Evolutionary conservation across 2,329 filamentous ascomycete genomes (phyloP), one percentile per base, ranked within the genome.

Genomic region (Xylaria digitata): DNA sequence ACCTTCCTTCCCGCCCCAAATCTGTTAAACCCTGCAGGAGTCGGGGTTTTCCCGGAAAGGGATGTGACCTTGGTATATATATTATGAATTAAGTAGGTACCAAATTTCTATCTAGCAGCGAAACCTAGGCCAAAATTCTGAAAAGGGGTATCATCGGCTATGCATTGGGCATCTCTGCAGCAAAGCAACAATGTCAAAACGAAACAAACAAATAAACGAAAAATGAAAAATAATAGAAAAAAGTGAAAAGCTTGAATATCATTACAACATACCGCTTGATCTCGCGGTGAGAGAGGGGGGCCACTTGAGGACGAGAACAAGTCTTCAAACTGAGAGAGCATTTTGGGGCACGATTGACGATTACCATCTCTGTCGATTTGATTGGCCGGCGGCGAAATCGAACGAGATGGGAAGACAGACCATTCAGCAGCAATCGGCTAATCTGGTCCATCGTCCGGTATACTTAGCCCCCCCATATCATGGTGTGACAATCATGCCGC

Each of bases 71-170:
- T 37, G 11, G 34, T 40, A 40, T 34, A 40, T 34, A 17, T 63
- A 69, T 69, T 70, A 67, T 45, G 37, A 68, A 40, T 40, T 40
- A 40, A 15, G 37, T 40, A 40, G 37, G 37, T 73, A 70, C 71
- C 62, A 72, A 30, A 67, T 70, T 74, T 67, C 58, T 70, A 70
- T 56, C 37, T 40, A 40, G 11, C 37, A 5, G 11, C 37, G 3
- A 40, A 40, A 40, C 37, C 61, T 68, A 66, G 67, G 67, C 61
- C 37, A 40, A 34, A 63, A 68, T 72, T 72, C 69, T 73, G 73
- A 66, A 74, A 74, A 70, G 71, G 74, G 75, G 74, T 76, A 76
- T 76, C 74, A 75, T 75, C 70, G 72, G 70, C 69, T 71, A 67
- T 70, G 68, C 70, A 63, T 76, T 73, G 74, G 72, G 73, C 71